Conservation (phyloP, 441 rosid genomes). For the Gossypium davidsonii region DNA sequence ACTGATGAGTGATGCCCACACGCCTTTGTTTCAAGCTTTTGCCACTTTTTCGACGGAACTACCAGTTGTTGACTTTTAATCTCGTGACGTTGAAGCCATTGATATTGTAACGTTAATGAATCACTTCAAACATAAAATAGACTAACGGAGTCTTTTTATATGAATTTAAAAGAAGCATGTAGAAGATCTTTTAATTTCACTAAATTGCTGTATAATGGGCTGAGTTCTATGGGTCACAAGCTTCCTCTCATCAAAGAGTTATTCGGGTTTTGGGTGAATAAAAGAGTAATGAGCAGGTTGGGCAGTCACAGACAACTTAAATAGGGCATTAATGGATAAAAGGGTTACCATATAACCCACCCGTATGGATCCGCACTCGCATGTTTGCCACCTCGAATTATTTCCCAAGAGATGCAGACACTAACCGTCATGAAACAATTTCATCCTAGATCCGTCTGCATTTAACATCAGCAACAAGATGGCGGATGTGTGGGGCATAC, state of each 20-base stretch:
- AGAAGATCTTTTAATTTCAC: not conserved
- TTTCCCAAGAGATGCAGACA: not conserved
- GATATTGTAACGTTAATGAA: not conserved
- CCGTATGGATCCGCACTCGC: not conserved
- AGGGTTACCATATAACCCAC: not conserved
- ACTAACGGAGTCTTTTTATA: not conserved
- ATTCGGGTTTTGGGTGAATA: not conserved
- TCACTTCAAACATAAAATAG: not conserved
- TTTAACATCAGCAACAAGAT: constrained; percentile 74
- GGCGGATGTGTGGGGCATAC: constrained; percentile 90
- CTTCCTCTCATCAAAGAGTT: not conserved
- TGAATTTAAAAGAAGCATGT: not conserved
- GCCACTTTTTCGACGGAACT: not conserved
- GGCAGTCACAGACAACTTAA: not conserved
- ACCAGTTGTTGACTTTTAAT: not conserved
- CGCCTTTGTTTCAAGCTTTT: not conserved
- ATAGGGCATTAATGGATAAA: not conserved
- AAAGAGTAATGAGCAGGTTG: not conserved
- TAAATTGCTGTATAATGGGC: not conserved
- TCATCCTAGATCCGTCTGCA: constrained; percentile 38
- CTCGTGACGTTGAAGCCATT: not conserved
- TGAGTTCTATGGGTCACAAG: not conserved
- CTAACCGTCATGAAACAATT: not conserved
- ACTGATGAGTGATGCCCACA: not conserved
- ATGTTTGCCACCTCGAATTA: not conserved